Evolutionary conservation across 2,329 filamentous ascomycete genomes (phyloP).

Genomic region (Alternaria gansuensis): DNA sequence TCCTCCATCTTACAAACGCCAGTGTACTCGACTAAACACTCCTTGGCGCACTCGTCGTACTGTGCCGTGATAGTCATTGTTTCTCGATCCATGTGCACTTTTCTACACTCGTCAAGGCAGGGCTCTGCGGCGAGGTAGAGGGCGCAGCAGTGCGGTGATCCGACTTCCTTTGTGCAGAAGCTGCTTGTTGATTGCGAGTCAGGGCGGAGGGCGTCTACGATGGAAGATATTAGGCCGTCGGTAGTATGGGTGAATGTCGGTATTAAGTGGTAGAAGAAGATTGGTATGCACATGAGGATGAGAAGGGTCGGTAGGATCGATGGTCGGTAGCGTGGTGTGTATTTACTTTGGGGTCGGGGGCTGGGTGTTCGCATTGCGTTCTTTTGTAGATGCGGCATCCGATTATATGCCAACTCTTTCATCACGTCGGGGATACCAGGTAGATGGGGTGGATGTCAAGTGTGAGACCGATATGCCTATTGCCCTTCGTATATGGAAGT

Average conservation of each 20-base stretch:
- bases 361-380: conserved; percentile 4
- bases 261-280: conserved; percentile 22
- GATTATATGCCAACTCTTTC: background rate
- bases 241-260: conserved; percentile 6
- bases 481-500: background rate
- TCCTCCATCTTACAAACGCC: background rate
- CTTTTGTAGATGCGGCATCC: too few species aligned
- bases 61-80: conserved; percentile 7
- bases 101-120: conserved; percentile 17
- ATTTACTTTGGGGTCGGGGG: conserved; percentile 3
- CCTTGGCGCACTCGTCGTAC: conserved; percentile 14
- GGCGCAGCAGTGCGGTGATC: conserved; percentile 10
- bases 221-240: background rate
- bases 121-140: conserved; percentile 10
- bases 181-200: background rate
- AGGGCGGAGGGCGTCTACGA: background rate
- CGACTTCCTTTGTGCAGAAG: conserved; percentile 13
- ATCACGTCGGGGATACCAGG: background rate
- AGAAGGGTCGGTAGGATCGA: conserved; percentile 8
- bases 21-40: conserved; percentile 15
- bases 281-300: conserved; percentile 14
- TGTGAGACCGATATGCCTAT: background rate
- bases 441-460: background rate
- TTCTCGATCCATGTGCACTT: conserved; percentile 9
- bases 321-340: conserved; percentile 8